A percentile compares a stretch with the other conserved stretches of the same genome.
Conservation (phyloP, 805 yeast genomes). For the Metschnikowia proteae region DNA sequence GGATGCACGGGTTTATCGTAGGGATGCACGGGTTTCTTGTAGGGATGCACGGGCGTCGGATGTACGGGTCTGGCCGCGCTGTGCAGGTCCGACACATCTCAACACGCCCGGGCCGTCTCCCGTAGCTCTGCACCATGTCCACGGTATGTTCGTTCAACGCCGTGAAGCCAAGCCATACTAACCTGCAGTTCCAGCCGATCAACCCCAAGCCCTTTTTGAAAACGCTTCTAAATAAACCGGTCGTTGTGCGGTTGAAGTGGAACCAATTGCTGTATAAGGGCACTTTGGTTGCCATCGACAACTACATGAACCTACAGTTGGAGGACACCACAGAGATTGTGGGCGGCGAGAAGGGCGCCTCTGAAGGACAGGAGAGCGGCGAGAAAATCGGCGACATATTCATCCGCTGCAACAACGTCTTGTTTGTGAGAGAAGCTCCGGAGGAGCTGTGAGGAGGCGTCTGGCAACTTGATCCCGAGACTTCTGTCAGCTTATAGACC, state of each 20-base stretch:
- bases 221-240: conserved; percentile 65
- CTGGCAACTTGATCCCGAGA: neutral
- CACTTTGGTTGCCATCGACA: conserved; percentile 71
- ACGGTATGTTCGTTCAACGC: neutral
- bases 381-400: conserved; percentile 67
- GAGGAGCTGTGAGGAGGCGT: neutral
- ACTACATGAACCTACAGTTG: conserved; percentile 85
- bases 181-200: conserved; percentile 49
- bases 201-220: conserved; percentile 90
- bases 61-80: no score
- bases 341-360: conserved; percentile 27
- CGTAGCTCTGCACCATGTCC: neutral
- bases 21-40: no score
- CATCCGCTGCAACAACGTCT: conserved; percentile 86
- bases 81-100: no score
- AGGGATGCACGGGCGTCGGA: no score
- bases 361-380: neutral
- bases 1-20: no score
- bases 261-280: conserved; percentile 87
- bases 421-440: conserved; percentile 55
- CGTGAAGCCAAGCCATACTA: conserved; percentile 1
- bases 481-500: no score
- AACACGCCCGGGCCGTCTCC: no score
- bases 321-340: conserved; percentile 50
- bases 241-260: conserved; percentile 83